Evolutionary conservation across 129 eudicot species (phyloP).

Genomic region (Centaurea solstitialis): DNA sequence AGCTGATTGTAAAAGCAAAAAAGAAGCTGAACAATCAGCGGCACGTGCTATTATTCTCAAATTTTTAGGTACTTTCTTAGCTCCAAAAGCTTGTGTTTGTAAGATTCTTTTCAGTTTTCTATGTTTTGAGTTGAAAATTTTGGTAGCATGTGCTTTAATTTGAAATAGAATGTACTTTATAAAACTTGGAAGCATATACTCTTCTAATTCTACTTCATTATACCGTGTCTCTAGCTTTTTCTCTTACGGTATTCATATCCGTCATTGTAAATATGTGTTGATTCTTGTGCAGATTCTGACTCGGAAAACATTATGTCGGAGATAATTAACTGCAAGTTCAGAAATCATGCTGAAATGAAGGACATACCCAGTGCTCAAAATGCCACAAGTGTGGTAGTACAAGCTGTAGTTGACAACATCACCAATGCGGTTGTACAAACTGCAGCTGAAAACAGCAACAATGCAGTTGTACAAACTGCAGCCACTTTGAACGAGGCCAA

Average conservation of each 20-base stretch:
- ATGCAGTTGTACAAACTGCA: constrained; percentile 1
- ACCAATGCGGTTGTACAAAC: not conserved
- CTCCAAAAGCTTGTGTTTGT: not conserved
- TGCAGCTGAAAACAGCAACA: not conserved
- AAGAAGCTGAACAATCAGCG: constrained; percentile 22
- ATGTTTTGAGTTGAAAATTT: not conserved
- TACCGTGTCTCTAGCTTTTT: not conserved
- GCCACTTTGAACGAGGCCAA: not conserved
- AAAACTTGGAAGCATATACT: not conserved
- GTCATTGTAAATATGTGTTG: not conserved
- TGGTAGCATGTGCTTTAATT: not conserved
- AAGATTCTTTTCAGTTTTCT: not conserved
- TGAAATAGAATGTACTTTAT: constrained; percentile 6
- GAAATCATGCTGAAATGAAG: constrained; percentile 23
- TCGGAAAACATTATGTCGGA: constrained; percentile 35
- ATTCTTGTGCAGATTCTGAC: constrained; percentile 38
- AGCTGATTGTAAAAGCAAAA: constrained; percentile 8
- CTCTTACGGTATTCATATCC: not conserved
- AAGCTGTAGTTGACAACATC: not conserved
- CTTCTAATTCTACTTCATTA: not conserved
- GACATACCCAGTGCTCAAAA: not conserved
- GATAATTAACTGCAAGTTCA: constrained; percentile 46
- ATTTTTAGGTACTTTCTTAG: constrained; percentile 10
- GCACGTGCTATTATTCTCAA: constrained; percentile 19
- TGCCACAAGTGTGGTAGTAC: not conserved